A percentile compares a stretch with the other conserved stretches of the same genome.
These are phyloP conservation scores for Cryphonectria carpinicola DNA, from an alignment of 2,329 filamentous ascomycete species.

Conservation along the genomic window DNA sequence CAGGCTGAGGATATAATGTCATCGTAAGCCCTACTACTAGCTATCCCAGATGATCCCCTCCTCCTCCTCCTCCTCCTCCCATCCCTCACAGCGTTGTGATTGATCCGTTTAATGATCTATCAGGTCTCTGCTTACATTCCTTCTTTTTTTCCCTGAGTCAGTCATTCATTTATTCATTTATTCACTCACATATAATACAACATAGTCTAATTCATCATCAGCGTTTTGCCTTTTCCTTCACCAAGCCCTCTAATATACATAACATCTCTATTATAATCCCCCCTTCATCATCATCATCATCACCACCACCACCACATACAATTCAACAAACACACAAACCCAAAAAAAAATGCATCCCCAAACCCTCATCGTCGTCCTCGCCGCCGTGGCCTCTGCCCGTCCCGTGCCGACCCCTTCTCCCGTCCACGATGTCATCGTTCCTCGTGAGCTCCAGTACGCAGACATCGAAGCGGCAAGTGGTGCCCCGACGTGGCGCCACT, in stretches of 20 bases:
- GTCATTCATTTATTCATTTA: background rate
- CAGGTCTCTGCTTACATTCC: background rate
- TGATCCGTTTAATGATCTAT: background rate
- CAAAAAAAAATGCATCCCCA: constrained; percentile 12
- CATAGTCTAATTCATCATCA: background rate
- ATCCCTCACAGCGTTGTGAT: background rate
- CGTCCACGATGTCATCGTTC: background rate
- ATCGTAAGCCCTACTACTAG: background rate
- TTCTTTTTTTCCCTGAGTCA: background rate
- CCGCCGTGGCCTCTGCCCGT: constrained; percentile 13
- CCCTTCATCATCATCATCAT: background rate
- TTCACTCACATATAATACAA: background rate
- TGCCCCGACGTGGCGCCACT: background rate
- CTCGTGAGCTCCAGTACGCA: constrained; percentile 14
- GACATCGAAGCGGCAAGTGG: constrained; percentile 9
- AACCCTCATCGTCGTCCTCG: constrained; percentile 4
- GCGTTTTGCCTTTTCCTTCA: background rate
- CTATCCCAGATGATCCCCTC: background rate
- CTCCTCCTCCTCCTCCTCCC: background rate
- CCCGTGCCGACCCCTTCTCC: background rate
- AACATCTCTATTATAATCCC: background rate
- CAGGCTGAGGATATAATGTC: background rate
- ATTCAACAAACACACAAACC: background rate
- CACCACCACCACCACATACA: background rate
- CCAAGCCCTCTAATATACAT: background rate